Base-by-base conservation (phyloP, 1,284 basidiomycete species). In the Thelephora terrestris region DNA sequence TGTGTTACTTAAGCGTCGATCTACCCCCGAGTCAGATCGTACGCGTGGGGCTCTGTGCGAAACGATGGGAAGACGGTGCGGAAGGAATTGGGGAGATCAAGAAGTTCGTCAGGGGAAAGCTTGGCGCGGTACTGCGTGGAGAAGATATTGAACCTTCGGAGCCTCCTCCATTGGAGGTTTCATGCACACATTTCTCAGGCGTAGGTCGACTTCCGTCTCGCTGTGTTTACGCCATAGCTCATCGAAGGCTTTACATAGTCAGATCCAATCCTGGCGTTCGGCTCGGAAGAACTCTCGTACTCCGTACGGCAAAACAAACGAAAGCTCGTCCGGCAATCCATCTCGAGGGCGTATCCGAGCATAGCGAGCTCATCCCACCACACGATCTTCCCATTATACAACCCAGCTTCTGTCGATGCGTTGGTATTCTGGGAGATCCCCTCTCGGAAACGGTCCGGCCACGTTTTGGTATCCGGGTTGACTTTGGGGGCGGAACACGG, bases 311-410 rank as follows among this genome's bases (percentile, higher is more conserved):
- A 67, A 45, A 65, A 70, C 47, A 74, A 75, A 48, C 72, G 74
- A 36, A 74, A 66, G 51, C 60, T 62, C 37, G 61, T 66, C 20
- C 58, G 66, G 46, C 72, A 59, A 44, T 65, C 62, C 7, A 58
- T 73, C 48, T 57, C 60, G 46, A 58, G 61, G 23, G 61, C 71
- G 23, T 79, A 89, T 60, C 79, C 81, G 0, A 74, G 84, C 49
- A 81, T 95, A 20, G 73, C 85, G 1, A 38, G 64, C 3, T 48
- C 63, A 1, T 69, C 73, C 1, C 70, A 81, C 52, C 68, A 72
- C 0, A 62, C 63, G 32, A 75, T 92, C 42, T 92, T 95, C 61
- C 88, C 92, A 2, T 70, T 93, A 4, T 81, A 89, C 62, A 77
- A 85, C 54, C 85, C 90, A 0, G 63, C 73, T 23, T 71, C 82